Conservation (phyloP, 352 stramenopile genomes). For the Phytopythium sindhum region DNA sequence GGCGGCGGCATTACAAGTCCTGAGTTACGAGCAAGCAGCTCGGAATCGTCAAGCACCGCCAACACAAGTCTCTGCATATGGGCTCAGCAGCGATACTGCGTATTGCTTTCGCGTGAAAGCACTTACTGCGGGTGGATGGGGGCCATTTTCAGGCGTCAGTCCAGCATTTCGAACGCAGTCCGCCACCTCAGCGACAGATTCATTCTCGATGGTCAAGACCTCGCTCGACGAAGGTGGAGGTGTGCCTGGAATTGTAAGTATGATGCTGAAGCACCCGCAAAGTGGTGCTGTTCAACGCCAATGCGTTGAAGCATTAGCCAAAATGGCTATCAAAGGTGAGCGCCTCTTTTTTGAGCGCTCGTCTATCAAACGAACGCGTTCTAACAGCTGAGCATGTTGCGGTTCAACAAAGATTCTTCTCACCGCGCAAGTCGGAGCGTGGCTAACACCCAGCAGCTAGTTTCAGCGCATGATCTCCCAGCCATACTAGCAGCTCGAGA, state of each 20-base stretch:
- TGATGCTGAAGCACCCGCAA: conserved; percentile 43
- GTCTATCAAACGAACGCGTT: neutral
- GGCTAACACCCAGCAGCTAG: conserved; percentile 5
- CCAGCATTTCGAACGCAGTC: conserved; percentile 38
- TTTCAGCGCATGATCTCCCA: conserved; percentile 17
- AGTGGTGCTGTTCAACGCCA: conserved; percentile 35
- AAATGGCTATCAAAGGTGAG: conserved; percentile 37
- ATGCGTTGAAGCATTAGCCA: conserved; percentile 35
- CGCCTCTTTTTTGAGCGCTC: neutral
- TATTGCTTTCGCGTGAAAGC: conserved; percentile 68
- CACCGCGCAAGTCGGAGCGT: neutral
- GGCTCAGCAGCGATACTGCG: conserved; percentile 34
- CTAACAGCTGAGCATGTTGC: neutral
- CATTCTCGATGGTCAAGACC: conserved; percentile 29
- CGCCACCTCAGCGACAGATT: conserved; percentile 21
- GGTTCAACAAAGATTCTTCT: neutral
- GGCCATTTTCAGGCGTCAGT: conserved; percentile 44
- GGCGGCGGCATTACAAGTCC: conserved; percentile 48
- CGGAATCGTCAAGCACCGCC: conserved; percentile 23
- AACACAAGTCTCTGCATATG: conserved; percentile 28
- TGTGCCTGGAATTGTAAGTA: conserved; percentile 19
- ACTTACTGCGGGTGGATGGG: conserved; percentile 56
- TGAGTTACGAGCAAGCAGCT: conserved; percentile 45
- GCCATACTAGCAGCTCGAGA: conserved; percentile 23
- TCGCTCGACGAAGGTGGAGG: conserved; percentile 12